Evolutionary conservation across 1,284 basidiomycete species (phyloP).

Genomic region (Ganoderma meredithae): DNA sequence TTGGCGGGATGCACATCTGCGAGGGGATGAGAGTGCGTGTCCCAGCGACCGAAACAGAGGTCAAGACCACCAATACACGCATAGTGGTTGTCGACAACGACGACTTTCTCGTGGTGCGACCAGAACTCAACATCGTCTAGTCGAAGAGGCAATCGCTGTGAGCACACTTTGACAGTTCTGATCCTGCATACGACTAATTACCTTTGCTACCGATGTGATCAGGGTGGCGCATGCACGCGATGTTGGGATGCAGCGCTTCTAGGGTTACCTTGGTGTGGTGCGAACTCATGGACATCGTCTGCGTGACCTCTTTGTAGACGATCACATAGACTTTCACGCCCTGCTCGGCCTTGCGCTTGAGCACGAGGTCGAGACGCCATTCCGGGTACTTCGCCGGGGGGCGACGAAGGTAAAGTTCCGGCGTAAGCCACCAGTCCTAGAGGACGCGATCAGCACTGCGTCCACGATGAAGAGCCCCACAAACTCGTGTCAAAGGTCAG

Average conservation of each 20-base stretch:
- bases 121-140: conserved; percentile 79
- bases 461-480: background rate
- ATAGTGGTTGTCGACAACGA: conserved; percentile 86
- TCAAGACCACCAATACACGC: conserved; percentile 89
- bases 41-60: conserved; percentile 96
- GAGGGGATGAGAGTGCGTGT: conserved; percentile 85
- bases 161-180: background rate
- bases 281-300: conserved; percentile 89
- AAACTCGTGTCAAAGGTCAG: background rate
- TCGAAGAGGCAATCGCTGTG: background rate
- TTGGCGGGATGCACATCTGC: conserved; percentile 91
- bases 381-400: conserved; percentile 85
- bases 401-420: conserved; percentile 90
- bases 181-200: conserved; percentile 34
- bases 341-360: conserved; percentile 87
- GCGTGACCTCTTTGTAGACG: conserved; percentile 92
- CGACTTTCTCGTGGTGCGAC: conserved; percentile 87
- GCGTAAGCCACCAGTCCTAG: conserved; percentile 92
- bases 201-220: conserved; percentile 88
- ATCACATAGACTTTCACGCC: conserved; percentile 91
- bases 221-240: conserved; percentile 87
- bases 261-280: conserved; percentile 87
- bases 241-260: conserved; percentile 86
- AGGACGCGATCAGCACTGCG: background rate
- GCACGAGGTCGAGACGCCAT: conserved; percentile 86